Conservation (phyloP, 345 rosid species). For the thale cress (Arabidopsis thaliana) region TAIR10.1 NC_003070.9:10836501-10837000, state of each 20-base stretch:
- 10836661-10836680: slow-evolving; percentile 75
- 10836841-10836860: slow-evolving; percentile 67
- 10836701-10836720: slow-evolving; percentile 12
- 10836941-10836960: slow-evolving; percentile 4
- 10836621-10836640: slow-evolving; percentile 56
- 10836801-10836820: slow-evolving; percentile 80
- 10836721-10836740: slow-evolving; percentile 1
- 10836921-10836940: slow-evolving; percentile 48
- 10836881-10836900: slow-evolving; percentile 72
- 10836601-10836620: slow-evolving; percentile 56
- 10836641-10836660: slow-evolving; percentile 73
- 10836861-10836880: slow-evolving; percentile 60
- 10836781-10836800: slow-evolving; percentile 14
- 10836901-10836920: slow-evolving; percentile 83
- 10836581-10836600: slow-evolving; percentile 66
- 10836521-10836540: slow-evolving; percentile 79
- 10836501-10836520: slow-evolving; percentile 62
- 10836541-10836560: slow-evolving; percentile 91
- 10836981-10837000: not conserved
- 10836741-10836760: not conserved
- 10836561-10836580: slow-evolving; percentile 80
- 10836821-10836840: slow-evolving; percentile 57
- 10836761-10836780: slow-evolving; percentile 11
- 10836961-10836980: not conserved
- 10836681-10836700: slow-evolving; percentile 80